phyloP scores from a whole-genome alignment of 306 rosid species.

The Rosa multiflora region DNA sequence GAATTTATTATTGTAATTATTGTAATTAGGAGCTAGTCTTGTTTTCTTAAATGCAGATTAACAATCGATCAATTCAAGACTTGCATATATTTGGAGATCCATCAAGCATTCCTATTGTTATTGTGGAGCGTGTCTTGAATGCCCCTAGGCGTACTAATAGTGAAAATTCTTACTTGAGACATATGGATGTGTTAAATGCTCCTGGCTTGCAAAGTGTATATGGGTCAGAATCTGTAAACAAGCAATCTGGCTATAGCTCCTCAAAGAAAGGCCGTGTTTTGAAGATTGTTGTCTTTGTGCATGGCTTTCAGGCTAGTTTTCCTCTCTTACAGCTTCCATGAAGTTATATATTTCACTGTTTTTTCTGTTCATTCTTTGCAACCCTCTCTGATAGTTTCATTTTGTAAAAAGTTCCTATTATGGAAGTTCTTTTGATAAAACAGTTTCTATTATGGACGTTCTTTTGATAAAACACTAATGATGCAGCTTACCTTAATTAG shows the following conservation, averaged over 20 bases:
- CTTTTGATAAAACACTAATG: neutral
- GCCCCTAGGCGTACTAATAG: constrained; percentile 68
- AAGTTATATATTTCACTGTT: neutral
- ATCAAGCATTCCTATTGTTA: constrained; percentile 68
- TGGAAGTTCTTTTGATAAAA: neutral
- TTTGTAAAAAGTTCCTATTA: neutral
- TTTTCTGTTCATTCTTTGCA: neutral
- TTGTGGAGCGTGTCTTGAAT: constrained; percentile 82
- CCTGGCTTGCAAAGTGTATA: constrained; percentile 34
- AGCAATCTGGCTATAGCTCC: constrained; percentile 30
- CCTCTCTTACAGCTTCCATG: constrained; percentile 12
- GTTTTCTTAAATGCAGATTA: constrained; percentile 58
- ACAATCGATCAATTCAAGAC: constrained; percentile 85
- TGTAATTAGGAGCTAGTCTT: constrained; percentile 7
- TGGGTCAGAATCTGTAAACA: constrained; percentile 32
- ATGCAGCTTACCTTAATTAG: neutral
- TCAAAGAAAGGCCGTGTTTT: constrained; percentile 51
- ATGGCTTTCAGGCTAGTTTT: constrained; percentile 95
- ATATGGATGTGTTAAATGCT: constrained; percentile 44
- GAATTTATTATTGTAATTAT: constrained; percentile 14
- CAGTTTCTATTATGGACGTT: neutral
- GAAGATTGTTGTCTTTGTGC: constrained; percentile 90
- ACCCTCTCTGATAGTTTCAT: neutral
- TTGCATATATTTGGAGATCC: constrained; percentile 87
- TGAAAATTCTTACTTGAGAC: constrained; percentile 59